Evolutionary conservation across 352 stramenopile species (phyloP).

Genomic region (Pythium aquatile): DNA sequence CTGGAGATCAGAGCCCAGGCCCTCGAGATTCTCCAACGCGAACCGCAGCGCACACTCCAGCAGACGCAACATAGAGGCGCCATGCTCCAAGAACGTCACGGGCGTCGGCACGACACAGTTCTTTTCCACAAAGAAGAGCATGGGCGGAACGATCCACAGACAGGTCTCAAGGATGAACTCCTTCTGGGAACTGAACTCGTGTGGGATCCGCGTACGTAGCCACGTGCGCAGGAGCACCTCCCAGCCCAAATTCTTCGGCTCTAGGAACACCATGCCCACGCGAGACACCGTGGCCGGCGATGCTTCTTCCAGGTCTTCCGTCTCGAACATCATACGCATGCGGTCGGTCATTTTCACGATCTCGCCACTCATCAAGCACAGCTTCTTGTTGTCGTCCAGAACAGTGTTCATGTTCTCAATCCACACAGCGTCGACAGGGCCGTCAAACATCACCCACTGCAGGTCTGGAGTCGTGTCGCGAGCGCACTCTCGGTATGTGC

Average conservation of each 20-base stretch:
- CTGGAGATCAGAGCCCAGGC: slow-evolving; percentile 62
- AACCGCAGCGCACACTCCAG: slow-evolving; percentile 72
- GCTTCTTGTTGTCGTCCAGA: slow-evolving; percentile 34
- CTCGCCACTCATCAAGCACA: slow-evolving; percentile 75
- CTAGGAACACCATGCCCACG: slow-evolving; percentile 93
- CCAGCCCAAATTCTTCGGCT: slow-evolving; percentile 90
- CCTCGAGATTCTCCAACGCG: slow-evolving; percentile 39
- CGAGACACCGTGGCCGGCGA: slow-evolving; percentile 90
- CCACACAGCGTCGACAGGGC: slow-evolving; percentile 84
- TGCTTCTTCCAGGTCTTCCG: slow-evolving; percentile 89
- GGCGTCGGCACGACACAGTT: slow-evolving; percentile 78
- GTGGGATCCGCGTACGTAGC: slow-evolving; percentile 59
- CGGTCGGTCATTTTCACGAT: slow-evolving; percentile 94
- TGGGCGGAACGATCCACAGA: slow-evolving; percentile 87
- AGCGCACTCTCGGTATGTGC: slow-evolving; percentile 92
- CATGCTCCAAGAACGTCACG: slow-evolving; percentile 90
- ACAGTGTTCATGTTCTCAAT: slow-evolving; percentile 82
- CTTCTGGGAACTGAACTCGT: slow-evolving; percentile 32
- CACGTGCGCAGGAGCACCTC: slow-evolving; percentile 87
- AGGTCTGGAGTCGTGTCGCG: slow-evolving; percentile 76
- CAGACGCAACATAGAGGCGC: slow-evolving; percentile 77
- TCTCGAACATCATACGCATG: slow-evolving; percentile 97
- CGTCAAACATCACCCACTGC: slow-evolving; percentile 93
- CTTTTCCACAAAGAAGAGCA: slow-evolving; percentile 93
- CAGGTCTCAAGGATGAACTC: slow-evolving; percentile 77